phyloP scores from a whole-genome alignment of 345 rosid species.

The Moricandia moricandioides region DNA sequence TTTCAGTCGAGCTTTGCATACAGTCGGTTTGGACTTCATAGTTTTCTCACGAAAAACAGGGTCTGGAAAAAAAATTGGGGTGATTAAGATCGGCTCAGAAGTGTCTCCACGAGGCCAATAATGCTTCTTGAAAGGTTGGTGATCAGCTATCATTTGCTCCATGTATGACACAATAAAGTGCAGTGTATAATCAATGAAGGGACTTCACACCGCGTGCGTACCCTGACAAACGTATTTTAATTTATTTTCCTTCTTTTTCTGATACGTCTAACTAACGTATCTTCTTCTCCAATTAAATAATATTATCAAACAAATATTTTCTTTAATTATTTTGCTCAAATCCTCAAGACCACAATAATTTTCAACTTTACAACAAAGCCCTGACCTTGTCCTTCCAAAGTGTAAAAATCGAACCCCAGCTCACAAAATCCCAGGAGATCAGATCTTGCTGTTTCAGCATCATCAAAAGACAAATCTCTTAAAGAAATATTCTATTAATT shows the following conservation, averaged over 20 bases:
- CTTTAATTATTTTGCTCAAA: constrained; percentile 14
- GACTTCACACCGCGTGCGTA: constrained; percentile 20
- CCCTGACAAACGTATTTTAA: constrained; percentile 38
- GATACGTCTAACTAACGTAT: constrained; percentile 40
- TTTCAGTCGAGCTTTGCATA: no score
- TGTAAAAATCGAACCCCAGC: constrained; percentile 31
- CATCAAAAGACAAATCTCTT: constrained; percentile 17
- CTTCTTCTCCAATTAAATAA: constrained; percentile 32
- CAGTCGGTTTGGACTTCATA: no score
- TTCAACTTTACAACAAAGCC: constrained; percentile 60
- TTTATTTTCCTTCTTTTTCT: not conserved
- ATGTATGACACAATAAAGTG: no score
- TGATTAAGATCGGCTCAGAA: no score
- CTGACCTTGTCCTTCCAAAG: constrained; percentile 55
- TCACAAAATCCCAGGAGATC: constrained; percentile 48
- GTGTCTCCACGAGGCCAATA: no score
- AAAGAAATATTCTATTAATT: not conserved
- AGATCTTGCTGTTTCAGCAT: constrained; percentile 32
- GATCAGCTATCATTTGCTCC: no score
- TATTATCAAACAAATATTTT: not conserved
- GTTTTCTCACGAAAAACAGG: no score
- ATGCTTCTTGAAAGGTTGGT: no score
- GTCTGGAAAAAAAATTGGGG: no score
- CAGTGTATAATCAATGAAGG: not conserved
- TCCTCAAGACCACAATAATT: constrained; percentile 40